Evolutionary conservation across 2,329 filamentous ascomycete genomes (phyloP).

Genomic region (Cercospora sesami): DNA sequence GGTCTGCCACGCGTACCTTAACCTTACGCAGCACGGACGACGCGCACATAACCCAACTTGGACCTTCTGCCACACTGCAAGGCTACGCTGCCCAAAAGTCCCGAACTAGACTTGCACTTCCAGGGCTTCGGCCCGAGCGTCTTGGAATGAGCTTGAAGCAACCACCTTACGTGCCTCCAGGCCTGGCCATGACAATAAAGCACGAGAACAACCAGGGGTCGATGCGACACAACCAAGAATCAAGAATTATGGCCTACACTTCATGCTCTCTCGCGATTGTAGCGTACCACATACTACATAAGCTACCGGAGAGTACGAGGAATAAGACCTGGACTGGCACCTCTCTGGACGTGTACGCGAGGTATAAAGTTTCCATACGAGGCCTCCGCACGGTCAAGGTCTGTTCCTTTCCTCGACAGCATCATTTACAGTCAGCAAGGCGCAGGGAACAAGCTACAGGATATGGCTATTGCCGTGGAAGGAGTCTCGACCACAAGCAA

Average conservation of each 20-base stretch:
- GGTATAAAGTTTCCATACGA: background rate
- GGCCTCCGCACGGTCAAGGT: background rate
- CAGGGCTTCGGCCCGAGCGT: background rate
- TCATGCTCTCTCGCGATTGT: background rate
- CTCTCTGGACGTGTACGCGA: background rate
- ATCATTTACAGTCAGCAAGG: background rate
- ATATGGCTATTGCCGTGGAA: background rate
- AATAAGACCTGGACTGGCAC: background rate
- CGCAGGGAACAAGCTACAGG: background rate
- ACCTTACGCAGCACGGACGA: background rate
- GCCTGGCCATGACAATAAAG: background rate
- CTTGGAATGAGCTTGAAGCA: background rate
- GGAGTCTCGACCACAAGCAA: background rate
- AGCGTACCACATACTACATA: background rate
- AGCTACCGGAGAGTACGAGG: too few species aligned
- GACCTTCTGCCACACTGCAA: background rate
- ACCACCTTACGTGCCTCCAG: background rate
- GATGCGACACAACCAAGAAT: background rate
- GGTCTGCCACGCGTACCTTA: background rate
- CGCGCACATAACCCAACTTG: background rate
- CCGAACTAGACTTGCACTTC: background rate
- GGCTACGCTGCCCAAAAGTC: background rate
- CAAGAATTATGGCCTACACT: background rate
- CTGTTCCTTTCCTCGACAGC: background rate
- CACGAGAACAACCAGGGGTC: background rate